phyloP scores from a whole-genome alignment of 2,329 filamentous ascomycete genomes.

The Colletotrichum tanaceti region DNA sequence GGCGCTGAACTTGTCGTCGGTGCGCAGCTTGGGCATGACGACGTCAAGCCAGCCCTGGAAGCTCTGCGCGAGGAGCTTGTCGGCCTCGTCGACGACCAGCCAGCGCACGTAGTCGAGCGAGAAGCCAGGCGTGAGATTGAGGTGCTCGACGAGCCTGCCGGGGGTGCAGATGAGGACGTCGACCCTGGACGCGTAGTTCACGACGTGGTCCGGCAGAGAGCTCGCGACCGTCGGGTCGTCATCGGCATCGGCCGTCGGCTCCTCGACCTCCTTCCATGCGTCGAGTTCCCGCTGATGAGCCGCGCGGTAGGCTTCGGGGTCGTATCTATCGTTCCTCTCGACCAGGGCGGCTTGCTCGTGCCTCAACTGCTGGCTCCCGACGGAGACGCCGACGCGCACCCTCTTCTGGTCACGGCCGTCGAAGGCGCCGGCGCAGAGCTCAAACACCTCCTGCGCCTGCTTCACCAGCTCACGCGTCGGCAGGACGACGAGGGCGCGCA shows the following conservation, averaged over 20 bases:
- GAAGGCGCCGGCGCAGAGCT: slow-evolving; percentile 75
- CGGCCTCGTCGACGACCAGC: slow-evolving; percentile 94
- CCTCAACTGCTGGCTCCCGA: slow-evolving; percentile 82
- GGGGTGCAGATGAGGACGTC: slow-evolving; percentile 94
- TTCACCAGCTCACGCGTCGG: slow-evolving; percentile 91
- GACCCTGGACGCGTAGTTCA: slow-evolving; percentile 75
- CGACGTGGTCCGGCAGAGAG: slow-evolving; percentile 70
- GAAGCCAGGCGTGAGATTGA: slow-evolving; percentile 86
- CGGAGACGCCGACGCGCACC: slow-evolving; percentile 82
- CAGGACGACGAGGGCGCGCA: slow-evolving; percentile 86
- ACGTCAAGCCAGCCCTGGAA: slow-evolving; percentile 90
- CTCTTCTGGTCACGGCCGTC: slow-evolving; percentile 68
- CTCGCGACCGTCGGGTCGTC: slow-evolving; percentile 53
- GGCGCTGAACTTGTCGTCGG: slow-evolving; percentile 58
- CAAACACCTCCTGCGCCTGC: slow-evolving; percentile 83
- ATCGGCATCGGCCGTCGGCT: slow-evolving; percentile 51
- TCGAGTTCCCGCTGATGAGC: slow-evolving; percentile 55
- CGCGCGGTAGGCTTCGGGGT: slow-evolving; percentile 68
- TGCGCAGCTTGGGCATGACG: slow-evolving; percentile 72
- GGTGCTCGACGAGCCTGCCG: slow-evolving; percentile 90
- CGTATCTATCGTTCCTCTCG: slow-evolving; percentile 66
- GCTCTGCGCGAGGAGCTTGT: slow-evolving; percentile 89
- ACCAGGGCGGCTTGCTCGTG: slow-evolving; percentile 66
- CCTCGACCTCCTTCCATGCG: slow-evolving; percentile 58
- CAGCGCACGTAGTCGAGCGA: slow-evolving; percentile 81